Evolutionary conservation across 768 basidiomycete species (phyloP), one percentile per base, ranked within the genome.

Genomic region (Lentinula raphanica): DNA sequence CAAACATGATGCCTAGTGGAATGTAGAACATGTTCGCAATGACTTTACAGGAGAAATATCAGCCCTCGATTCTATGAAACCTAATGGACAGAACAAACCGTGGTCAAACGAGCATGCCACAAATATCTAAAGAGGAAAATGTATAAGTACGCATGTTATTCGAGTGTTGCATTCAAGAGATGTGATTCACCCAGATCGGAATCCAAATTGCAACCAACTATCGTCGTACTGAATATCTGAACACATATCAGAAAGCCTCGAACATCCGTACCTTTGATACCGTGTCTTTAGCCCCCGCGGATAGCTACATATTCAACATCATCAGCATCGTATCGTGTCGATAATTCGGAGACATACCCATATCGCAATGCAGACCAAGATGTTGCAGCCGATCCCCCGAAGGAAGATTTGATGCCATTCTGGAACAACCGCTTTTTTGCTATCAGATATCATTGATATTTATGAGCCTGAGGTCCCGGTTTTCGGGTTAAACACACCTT

Each of bases 1-100:
- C 79, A 63, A 88, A 83, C 79, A 89, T 83, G 28, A 90, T 88
- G 6, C 86, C 78, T 32, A 89, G 67, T 0, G 86, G 86, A 6
- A 90, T 71, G 5, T 82, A 87, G 68, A 85, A 89, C 88, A 90
- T 89, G 67, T 90, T 90, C 17, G 88, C 88, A 28, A 87, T 72
- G 9, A 87, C 86, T 86, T 44, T 1, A n/a, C 7, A n/a, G 12
- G 7, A 21, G 21, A 31, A 8, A 17, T 35, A 51, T 19, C 29
- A 4, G 28, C 19, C 13, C 13, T 23, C 6, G 7, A 23, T 17
- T 25, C 32, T 49, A 8, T n/a, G 7, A 4, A 6, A 23, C 12
- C 6, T 35, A n/a, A n/a, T n/a, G 46, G 44, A 13, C 50, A 31
- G 3, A 1, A 61, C 76, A 57, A 66, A 82, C 87, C 85, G 73